Percentiles rank a stretch among this genome's conserved stretches.
Evolutionary conservation across 148 eudicot species (phyloP).

Genomic region (Limonium bicolor): DNA sequence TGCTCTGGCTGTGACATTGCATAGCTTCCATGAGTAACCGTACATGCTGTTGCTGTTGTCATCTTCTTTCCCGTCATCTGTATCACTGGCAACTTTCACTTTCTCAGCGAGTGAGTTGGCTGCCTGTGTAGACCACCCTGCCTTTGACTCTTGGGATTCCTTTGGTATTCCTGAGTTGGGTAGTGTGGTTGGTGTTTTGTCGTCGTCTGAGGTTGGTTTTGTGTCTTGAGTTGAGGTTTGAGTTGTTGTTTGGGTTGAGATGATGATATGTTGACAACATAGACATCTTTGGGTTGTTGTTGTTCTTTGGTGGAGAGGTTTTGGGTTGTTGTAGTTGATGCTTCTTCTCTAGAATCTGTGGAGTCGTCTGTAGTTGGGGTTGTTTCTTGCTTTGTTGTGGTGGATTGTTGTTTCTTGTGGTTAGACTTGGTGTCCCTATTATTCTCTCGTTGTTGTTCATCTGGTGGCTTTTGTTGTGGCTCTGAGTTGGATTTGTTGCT

Average conservation of each 20-base stretch:
- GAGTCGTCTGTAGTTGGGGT: constrained; percentile 1
- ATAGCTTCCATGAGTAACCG: constrained; percentile 45
- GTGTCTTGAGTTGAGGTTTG: constrained; percentile 10
- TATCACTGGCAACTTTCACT: constrained; percentile 13
- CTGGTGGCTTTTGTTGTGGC: too few species aligned
- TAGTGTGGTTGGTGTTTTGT: constrained; percentile 14
- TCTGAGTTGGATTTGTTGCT: too few species aligned
- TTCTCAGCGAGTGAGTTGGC: constrained; percentile 51
- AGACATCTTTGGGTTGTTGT: too few species aligned
- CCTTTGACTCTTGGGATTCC: constrained; percentile 59
- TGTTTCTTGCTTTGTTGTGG: constrained; percentile 22
- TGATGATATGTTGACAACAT: not conserved
- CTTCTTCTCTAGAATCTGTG: not conserved
- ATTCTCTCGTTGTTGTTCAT: constrained; percentile 11
- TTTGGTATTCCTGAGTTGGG: constrained; percentile 52
- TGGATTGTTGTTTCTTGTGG: constrained; percentile 14
- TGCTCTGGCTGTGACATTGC: constrained; percentile 56
- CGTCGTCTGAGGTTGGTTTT: constrained; percentile 10
- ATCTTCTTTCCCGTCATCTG: constrained; percentile 13
- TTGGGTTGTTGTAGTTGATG: too few species aligned
- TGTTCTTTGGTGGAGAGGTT: too few species aligned
- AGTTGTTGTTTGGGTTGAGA: not conserved
- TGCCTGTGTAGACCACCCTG: constrained; percentile 66
- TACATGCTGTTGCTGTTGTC: constrained; percentile 17
- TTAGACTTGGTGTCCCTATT: constrained; percentile 10